Evolutionary conservation across 192 early-diverging fungal species (phyloP).

Genomic region (Coemansia sp.): DNA sequence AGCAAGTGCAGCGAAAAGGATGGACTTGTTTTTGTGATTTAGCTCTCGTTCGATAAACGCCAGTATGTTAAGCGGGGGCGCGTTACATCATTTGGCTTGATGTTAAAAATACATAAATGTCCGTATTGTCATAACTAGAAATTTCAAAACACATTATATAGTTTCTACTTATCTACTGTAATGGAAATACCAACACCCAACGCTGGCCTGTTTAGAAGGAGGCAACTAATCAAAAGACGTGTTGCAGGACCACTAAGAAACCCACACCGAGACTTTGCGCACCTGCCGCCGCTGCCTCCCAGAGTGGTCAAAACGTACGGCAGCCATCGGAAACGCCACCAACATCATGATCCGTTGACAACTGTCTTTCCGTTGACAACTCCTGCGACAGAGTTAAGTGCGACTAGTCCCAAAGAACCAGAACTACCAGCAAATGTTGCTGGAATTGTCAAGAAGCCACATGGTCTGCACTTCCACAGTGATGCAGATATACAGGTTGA

Average conservation of each 20-base stretch:
- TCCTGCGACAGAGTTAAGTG: neutral
- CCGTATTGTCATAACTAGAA: no score
- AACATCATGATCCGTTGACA: neutral
- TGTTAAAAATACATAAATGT: no score
- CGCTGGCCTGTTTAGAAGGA: neutral
- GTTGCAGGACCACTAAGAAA: conserved; percentile 21
- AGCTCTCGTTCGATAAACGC: neutral
- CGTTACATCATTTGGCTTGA: no score
- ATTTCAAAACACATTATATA: no score
- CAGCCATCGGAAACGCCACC: neutral
- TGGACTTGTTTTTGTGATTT: neutral
- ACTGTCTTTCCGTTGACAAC: neutral
- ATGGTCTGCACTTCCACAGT: neutral
- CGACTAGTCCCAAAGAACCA: neutral
- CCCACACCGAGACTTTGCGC: conserved; percentile 17
- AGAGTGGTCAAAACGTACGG: conserved; percentile 20
- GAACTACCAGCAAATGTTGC: neutral
- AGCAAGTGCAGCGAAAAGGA: neutral
- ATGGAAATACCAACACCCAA: neutral
- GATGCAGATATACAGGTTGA: neutral
- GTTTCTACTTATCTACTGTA: no score
- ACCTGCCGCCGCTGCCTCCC: conserved; percentile 41
- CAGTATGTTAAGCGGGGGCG: neutral
- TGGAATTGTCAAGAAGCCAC: neutral
- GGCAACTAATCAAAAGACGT: conserved; percentile 3